These are phyloP conservation scores for Dalechampia spathulata DNA, from an alignment of 441 rosid genomes.

Conservation along the genomic window DNA sequence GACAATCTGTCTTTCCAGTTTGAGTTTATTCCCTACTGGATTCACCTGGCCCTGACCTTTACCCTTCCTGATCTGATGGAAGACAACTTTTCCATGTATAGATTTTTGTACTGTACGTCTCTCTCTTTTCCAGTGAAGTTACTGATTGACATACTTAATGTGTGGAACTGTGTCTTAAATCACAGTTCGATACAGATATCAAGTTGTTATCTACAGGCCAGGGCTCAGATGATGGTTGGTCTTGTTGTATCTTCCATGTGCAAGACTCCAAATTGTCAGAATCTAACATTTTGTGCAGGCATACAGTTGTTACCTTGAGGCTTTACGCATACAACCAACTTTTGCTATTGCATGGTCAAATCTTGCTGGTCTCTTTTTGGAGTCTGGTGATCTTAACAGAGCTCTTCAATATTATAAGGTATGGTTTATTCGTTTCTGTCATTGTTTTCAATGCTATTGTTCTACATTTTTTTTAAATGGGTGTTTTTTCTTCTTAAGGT, in stretches of 20 bases:
- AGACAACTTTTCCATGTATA: conserved; percentile 17
- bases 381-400: conserved; percentile 87
- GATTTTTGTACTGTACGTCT: conserved; percentile 14
- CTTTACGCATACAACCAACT: conserved; percentile 89
- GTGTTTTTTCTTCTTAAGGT: background rate
- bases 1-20: conserved; percentile 8
- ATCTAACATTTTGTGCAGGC: conserved; percentile 95
- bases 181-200: conserved; percentile 68
- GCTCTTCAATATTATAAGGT: conserved; percentile 99
- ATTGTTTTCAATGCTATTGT: background rate
- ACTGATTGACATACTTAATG: conserved; percentile 66
- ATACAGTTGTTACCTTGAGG: conserved; percentile 92
- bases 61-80: conserved; percentile 15
- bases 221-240: conserved; percentile 83
- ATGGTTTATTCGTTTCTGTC: conserved; percentile 16
- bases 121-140: conserved; percentile 35
- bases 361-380: conserved; percentile 99
- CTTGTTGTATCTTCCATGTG: conserved; percentile 69
- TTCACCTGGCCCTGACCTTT: conserved; percentile 25
- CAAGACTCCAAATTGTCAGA: conserved; percentile 69
- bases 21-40: conserved; percentile 18
- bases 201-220: conserved; percentile 66
- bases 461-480: too few species aligned
- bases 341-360: conserved; percentile 99
- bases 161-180: conserved; percentile 66